Evolutionary conservation across 257 asterid species (phyloP).

Genomic region (Solanum stenotomum): DNA sequence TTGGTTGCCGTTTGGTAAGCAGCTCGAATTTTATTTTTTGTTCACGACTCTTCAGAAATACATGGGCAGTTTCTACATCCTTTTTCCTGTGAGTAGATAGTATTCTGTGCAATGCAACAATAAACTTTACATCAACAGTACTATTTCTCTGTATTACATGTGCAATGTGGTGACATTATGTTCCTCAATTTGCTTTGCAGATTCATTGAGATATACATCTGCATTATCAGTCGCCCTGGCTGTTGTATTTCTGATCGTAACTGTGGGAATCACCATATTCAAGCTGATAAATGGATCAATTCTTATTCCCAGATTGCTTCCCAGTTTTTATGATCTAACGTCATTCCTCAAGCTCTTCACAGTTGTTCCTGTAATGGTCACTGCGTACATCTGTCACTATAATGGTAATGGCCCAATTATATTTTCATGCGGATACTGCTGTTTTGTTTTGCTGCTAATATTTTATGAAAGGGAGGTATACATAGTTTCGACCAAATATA

Average conservation of each 20-base stretch:
- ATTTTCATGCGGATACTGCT: neutral
- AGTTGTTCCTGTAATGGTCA: constrained; percentile 76
- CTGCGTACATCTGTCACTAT: constrained; percentile 81
- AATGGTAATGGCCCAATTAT: constrained; percentile 37
- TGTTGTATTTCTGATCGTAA: constrained; percentile 67
- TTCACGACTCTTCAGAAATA: neutral
- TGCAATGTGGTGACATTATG: neutral
- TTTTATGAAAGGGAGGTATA: neutral
- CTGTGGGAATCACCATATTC: constrained; percentile 60
- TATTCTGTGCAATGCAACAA: neutral
- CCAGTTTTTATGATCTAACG: constrained; percentile 32
- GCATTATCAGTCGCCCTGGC: constrained; percentile 77
- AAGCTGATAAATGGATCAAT: constrained; percentile 59
- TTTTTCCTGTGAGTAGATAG: neutral
- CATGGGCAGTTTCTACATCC: neutral
- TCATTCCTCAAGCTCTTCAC: constrained; percentile 66
- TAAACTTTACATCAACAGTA: neutral
- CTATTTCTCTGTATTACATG: constrained; percentile 4
- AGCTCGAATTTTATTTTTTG: neutral
- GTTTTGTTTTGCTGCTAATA: neutral
- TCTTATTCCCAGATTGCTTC: constrained; percentile 62
- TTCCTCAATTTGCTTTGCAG: constrained; percentile 30
- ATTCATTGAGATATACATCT: constrained; percentile 76
- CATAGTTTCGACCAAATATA: neutral
- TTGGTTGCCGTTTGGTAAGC: neutral